Percentiles rank a stretch among this genome's conserved stretches.
Evolutionary conservation across 1,139 yeast genomes (phyloP).

Genomic region (Yamadazyma dendronema): DNA sequence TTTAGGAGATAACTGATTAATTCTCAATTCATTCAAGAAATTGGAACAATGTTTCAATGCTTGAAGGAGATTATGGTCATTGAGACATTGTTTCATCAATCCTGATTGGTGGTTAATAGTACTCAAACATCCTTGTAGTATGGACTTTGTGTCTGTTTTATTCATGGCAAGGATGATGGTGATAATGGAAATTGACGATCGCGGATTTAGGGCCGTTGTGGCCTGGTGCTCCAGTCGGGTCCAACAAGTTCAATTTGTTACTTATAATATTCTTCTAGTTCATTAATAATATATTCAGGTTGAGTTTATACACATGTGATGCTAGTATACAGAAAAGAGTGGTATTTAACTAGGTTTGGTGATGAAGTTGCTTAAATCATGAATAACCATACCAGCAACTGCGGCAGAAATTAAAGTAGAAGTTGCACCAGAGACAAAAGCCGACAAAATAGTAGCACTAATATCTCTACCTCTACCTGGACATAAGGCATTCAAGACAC

Average conservation of each 20-base stretch:
- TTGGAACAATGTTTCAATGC: constrained; percentile 87
- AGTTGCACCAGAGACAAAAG: constrained; percentile 55
- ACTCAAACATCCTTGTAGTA: constrained; percentile 51
- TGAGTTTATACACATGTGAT: no score
- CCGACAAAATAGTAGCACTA: constrained; percentile 46
- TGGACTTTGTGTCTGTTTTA: constrained; percentile 11
- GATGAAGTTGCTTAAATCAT: constrained; percentile 37
- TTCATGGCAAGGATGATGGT: constrained; percentile 7
- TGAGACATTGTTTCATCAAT: constrained; percentile 76
- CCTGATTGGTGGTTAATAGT: constrained; percentile 69
- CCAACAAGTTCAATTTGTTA: no score
- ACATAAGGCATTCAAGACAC: constrained; percentile 60
- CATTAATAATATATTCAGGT: no score
- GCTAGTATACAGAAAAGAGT: not conserved
- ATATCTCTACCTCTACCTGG: constrained; percentile 52
- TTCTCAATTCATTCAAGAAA: constrained; percentile 77
- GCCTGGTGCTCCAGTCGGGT: no score
- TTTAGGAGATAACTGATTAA: constrained; percentile 76
- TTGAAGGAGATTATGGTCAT: constrained; percentile 72
- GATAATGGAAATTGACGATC: not conserved
- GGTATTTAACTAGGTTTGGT: constrained; percentile 2
- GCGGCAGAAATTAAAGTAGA: constrained; percentile 62
- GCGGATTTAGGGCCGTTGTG: no score
- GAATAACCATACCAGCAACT: constrained; percentile 67
- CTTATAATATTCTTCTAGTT: no score